Evolutionary conservation across 2,329 filamentous ascomycete species (phyloP).

Genomic region (Fusarium multiceps): DNA sequence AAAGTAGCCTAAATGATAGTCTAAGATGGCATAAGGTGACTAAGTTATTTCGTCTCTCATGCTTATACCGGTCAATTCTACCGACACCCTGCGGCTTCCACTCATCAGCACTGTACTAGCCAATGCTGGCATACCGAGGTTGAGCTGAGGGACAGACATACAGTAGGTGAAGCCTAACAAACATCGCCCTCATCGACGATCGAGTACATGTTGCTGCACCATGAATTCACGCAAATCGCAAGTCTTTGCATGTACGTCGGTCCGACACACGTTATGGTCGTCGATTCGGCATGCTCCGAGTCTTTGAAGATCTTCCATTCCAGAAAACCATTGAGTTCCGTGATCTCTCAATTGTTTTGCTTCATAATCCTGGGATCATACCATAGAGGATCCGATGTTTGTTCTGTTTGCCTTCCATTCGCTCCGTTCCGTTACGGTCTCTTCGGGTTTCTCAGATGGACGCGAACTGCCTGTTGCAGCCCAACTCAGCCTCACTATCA

Average conservation of each 20-base stretch:
- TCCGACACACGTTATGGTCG: constrained; percentile 25
- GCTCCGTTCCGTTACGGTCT: constrained; percentile 17
- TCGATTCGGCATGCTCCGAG: constrained; percentile 21
- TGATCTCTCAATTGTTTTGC: constrained; percentile 6
- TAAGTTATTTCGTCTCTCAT: no score
- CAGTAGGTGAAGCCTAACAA: constrained; percentile 22
- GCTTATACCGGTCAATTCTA: no score
- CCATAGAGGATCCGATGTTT: neutral
- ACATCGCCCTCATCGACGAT: constrained; percentile 9
- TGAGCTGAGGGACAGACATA: neutral
- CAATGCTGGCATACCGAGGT: neutral
- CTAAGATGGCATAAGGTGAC: no score
- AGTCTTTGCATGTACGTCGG: constrained; percentile 15
- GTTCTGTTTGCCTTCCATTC: constrained; percentile 18
- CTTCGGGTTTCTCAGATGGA: constrained; percentile 18
- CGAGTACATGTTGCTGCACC: constrained; percentile 5
- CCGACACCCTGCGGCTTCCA: neutral
- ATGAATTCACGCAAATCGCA: neutral
- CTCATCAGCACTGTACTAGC: neutral
- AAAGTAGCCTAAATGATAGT: no score
- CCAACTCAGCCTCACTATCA: neutral
- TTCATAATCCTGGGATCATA: constrained; percentile 6
- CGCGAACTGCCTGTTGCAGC: neutral
- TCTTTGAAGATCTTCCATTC: neutral
- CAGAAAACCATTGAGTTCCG: neutral